Evolutionary conservation across 805 yeast genomes (phyloP).

Genomic region (Debaryomyces hansenii): DNA sequence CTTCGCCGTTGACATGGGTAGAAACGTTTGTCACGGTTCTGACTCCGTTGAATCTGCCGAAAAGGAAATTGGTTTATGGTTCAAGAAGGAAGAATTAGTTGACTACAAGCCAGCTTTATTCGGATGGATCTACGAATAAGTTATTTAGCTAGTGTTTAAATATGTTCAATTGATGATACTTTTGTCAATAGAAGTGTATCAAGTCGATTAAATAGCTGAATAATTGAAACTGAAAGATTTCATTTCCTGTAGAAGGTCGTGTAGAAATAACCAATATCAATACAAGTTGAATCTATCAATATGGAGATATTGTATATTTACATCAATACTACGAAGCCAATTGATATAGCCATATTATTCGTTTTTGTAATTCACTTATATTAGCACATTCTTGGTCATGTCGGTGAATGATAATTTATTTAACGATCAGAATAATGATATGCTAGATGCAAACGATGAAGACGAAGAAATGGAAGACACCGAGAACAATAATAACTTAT

Average conservation of each 20-base stretch:
- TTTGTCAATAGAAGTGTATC: not conserved
- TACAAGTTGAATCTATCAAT: not conserved
- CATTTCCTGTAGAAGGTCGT: not conserved
- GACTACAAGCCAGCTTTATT: slow-evolving; percentile 83
- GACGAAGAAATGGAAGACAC: slow-evolving; percentile 21
- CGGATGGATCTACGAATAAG: slow-evolving; percentile 93
- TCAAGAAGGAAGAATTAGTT: slow-evolving; percentile 94
- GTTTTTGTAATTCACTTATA: too few species aligned
- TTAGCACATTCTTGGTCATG: slow-evolving; percentile 11
- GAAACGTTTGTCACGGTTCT: slow-evolving; percentile 99
- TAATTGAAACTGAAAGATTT: too few species aligned
- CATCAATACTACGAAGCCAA: not conserved
- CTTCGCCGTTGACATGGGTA: slow-evolving; percentile 97
- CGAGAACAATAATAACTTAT: slow-evolving; percentile 22
- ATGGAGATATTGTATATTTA: not conserved
- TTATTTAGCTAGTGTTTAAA: slow-evolving; percentile 4
- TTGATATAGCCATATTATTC: not conserved
- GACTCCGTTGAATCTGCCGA: slow-evolving; percentile 98
- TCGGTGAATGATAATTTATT: slow-evolving; percentile 30
- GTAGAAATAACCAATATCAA: slow-evolving; percentile 1
- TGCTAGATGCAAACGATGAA: slow-evolving; percentile 16
- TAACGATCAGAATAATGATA: slow-evolving; percentile 16
- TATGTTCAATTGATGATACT: not conserved
- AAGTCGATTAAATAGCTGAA: not conserved
- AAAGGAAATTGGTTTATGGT: slow-evolving; percentile 96